Percentiles rank a stretch among this genome's conserved stretches.
Conservation (phyloP, 345 rosid genomes). For the Clarkia xantiana region DNA sequence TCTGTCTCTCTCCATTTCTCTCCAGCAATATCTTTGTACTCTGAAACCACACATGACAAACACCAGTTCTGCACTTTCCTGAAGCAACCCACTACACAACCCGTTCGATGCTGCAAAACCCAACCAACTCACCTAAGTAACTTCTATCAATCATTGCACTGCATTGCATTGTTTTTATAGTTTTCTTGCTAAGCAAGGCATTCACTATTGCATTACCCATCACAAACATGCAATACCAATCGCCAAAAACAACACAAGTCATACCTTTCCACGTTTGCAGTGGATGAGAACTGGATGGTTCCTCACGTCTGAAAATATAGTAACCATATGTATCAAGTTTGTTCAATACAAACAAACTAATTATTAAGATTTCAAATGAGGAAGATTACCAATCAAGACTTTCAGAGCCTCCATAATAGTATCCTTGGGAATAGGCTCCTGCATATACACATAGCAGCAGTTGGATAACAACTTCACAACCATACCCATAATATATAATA, state of each 20-base stretch:
- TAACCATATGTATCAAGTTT: neutral
- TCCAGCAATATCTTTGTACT: constrained; percentile 65
- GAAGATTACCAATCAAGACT: constrained; percentile 44
- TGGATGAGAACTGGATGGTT: constrained; percentile 67
- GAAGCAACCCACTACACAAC: constrained; percentile 63
- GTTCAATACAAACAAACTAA: neutral
- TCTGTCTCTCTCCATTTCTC: constrained; percentile 54
- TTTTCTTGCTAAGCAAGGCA: too few species aligned
- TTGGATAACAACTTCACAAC: neutral
- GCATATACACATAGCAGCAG: constrained; percentile 2
- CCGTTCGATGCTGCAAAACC: constrained; percentile 54
- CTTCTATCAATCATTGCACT: too few species aligned
- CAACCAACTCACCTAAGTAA: too few species aligned
- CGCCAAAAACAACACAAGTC: neutral
- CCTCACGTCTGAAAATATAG: constrained; percentile 28
- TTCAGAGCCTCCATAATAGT: constrained; percentile 54
- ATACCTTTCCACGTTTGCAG: constrained; percentile 83
- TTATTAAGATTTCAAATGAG: neutral
- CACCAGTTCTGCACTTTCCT: constrained; percentile 77
- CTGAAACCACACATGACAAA: constrained; percentile 53
- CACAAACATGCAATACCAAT: neutral
- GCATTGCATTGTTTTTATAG: too few species aligned
- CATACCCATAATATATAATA: neutral
- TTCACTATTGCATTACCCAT: neutral
- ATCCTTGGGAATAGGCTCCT: constrained; percentile 71